Conservation (phyloP, 1,284 basidiomycete genomes). For the Ceratobasidium theobromae region DNA sequence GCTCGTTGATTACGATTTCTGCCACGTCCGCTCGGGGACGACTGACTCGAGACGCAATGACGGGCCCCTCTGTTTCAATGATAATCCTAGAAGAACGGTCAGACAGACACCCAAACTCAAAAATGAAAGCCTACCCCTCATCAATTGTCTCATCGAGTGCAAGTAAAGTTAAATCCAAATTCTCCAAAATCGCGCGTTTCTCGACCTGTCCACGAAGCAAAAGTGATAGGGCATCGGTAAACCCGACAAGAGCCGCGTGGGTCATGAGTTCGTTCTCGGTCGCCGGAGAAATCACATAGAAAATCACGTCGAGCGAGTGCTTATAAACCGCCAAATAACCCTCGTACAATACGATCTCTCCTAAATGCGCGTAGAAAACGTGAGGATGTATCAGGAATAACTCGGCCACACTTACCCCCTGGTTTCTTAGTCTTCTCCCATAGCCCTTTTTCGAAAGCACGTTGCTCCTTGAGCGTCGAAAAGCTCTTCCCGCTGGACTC, state of each 20-base stretch:
- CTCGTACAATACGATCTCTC: slow-evolving; percentile 94
- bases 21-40: slow-evolving; percentile 90
- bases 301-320: slow-evolving; percentile 90
- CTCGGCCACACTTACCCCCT: slow-evolving; percentile 62
- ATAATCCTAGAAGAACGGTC: slow-evolving; percentile 68
- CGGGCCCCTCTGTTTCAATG: slow-evolving; percentile 93
- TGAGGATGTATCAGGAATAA: neutral
- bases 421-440: slow-evolving; percentile 94
- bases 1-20: slow-evolving; percentile 99
- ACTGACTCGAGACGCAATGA: slow-evolving; percentile 93
- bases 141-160: slow-evolving; percentile 98
- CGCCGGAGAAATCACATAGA: slow-evolving; percentile 90
- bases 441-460: slow-evolving; percentile 91
- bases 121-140: slow-evolving; percentile 73
- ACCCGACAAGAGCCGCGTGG: slow-evolving; percentile 76
- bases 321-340: slow-evolving; percentile 91
- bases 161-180: slow-evolving; percentile 88
- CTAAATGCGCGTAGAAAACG: slow-evolving; percentile 47
- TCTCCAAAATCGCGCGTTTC: slow-evolving; percentile 93
- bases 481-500: slow-evolving; percentile 62
- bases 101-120: neutral
- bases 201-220: slow-evolving; percentile 91
- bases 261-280: slow-evolving; percentile 98
- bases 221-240: slow-evolving; percentile 83
- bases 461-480: slow-evolving; percentile 85